Evolutionary conservation across 805 yeast species (phyloP).

Genomic region (Saccharomyces cerevisiae): DNA sequence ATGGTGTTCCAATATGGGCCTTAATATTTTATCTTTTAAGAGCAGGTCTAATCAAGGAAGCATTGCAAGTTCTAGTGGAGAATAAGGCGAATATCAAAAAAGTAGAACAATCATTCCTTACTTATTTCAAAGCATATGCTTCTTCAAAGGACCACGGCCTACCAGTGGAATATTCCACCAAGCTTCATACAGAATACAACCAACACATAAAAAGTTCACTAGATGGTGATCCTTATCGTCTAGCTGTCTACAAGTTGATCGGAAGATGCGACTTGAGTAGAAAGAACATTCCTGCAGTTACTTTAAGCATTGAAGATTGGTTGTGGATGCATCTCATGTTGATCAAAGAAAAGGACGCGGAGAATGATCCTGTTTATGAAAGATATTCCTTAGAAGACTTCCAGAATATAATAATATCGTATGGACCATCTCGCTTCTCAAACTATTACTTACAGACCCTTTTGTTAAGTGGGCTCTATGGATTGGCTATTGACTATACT

Average conservation of each 20-base stretch:
- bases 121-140: conserved; percentile 65
- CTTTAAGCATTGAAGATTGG: conserved; percentile 89
- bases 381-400: conserved; percentile 65
- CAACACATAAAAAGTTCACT: conserved; percentile 64
- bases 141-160: conserved; percentile 46
- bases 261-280: conserved; percentile 80
- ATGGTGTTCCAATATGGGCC: conserved; percentile 93
- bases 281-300: conserved; percentile 60
- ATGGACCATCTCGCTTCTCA: conserved; percentile 67
- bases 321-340: conserved; percentile 85
- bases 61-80: conserved; percentile 55
- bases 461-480: conserved; percentile 71
- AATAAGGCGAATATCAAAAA: conserved; percentile 70
- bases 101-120: conserved; percentile 76
- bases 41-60: conserved; percentile 75
- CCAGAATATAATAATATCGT: conserved; percentile 59
- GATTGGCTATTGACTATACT: conserved; percentile 59
- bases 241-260: conserved; percentile 80
- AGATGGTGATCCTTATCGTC: conserved; percentile 80
- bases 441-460: conserved; percentile 67
- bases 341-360: conserved; percentile 48
- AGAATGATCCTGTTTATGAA: conserved; percentile 52
- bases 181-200: conserved; percentile 71
- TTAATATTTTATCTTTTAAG: conserved; percentile 74
- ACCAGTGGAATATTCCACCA: conserved; percentile 58